Base-by-base conservation (phyloP, 208 protist genomes). In the Strigomonas galati region DNA sequence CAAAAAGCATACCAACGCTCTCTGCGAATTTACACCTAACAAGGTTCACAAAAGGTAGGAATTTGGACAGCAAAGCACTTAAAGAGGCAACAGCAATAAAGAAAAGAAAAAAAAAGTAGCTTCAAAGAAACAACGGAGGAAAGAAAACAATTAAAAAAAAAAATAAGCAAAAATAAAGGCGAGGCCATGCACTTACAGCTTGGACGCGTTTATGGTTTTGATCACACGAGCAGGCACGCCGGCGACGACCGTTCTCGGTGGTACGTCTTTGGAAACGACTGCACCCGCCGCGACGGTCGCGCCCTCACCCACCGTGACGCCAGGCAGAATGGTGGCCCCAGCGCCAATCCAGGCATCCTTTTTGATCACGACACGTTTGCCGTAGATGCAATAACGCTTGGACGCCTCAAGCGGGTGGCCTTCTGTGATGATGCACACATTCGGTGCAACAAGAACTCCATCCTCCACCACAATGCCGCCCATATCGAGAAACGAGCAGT, bases 221-320 rank as follows among this genome's bases (percentile, higher is more conserved):
- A 82, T 27, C 27, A 95, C 66, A 27, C 71, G 75, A 14, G 75
- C 79, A 7, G 92, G 94, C 52, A 85, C 91, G 30, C 93, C 93
- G 24, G 65, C 89, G 14, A 84, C 91, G 19, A 98, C 53, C 7
- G 77, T 69, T 66, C 87, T 85, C 15, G 66, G 31, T 26, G 89
- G 89, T 21, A 98, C 71, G 60, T 87, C 71, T 40, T 84, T 87
- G 12, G 76, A 82, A 9, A 98, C 94, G 0, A 98, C 90, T 37
- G 70, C 65, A 0, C 90, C 93, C 14, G 88, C 82, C 5, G 77
- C 94, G 40, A 97, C 82, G 1, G 82, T 69, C 0, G 69, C 27
- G 48, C 83, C 84, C 46, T 84, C 64, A 10, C 91, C 90, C 14
- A 97, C 85, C 0, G 74, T 91, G 1, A 97, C 84, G 51, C 92